Evolutionary conservation across 257 asterid genomes (phyloP), one percentile per base, ranked within the genome.

Genomic region (Agastache rugosa): DNA sequence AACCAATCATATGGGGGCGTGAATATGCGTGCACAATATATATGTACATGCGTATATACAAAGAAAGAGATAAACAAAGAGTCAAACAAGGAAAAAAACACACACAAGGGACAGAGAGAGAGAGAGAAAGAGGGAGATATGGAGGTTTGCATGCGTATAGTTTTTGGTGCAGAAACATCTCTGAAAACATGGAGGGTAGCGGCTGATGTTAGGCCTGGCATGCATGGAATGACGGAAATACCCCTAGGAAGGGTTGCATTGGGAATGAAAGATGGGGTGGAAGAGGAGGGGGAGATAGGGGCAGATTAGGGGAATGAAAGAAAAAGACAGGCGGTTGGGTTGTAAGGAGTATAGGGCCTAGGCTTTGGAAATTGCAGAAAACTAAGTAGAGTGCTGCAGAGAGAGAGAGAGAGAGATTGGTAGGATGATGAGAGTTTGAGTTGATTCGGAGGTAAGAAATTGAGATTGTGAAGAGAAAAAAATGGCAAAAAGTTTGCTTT

Each of bases 151-250:
- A 88, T 90, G 97, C 97, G 96, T 89, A 86, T 87, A 76, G 97
- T 90, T 87, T 87, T 89, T 86, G 93, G 96, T 87, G 98, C 85
- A 41, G 82, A 83, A 77, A 85, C 80, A 85, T 78, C 87, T 80
- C 95, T 87, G 95, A 91, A 92, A 90, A 88, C 97, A 87, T 87
- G 96, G 96, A 77, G 82, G 78, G 77, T 71, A 84, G 93, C 84
- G 93, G 96, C 90, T 85, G 77, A 71, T 80, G 54, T 70, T 63
- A 72, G 86, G 74, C 76, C 80, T 59, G 78, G 82, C 87, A 80
- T 85, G 84, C 82, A 45, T 12, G 69, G 64, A 88, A 83, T 16
- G 89, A 86, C 98, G 0, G 9, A 72, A 86, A 45, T 81, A 51
- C 77, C 97, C 94, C 94, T 87, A 85, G 4, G 34, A 20, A 39